These are phyloP conservation scores for Microdochium nivale DNA, from an alignment of 2,329 filamentous ascomycete species.

Conservation along the genomic window DNA sequence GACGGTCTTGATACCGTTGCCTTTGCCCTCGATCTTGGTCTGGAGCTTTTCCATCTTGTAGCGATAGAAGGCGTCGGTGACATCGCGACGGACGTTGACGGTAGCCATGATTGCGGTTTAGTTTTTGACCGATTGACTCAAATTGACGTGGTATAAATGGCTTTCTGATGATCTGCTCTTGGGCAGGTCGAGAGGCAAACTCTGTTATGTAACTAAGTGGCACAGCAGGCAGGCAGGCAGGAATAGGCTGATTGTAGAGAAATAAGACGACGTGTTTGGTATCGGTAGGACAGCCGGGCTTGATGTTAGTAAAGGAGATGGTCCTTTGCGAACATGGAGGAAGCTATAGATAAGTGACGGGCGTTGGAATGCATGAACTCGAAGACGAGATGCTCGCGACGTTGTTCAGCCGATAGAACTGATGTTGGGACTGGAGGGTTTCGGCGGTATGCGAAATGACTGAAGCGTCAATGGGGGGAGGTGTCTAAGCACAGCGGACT, in stretches of 20 bases:
- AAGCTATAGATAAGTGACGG: constrained; percentile 36
- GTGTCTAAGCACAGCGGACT: constrained; percentile 86
- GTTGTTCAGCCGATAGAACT: constrained; percentile 82
- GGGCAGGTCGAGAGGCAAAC: background rate
- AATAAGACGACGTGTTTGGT: background rate
- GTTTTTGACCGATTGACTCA: background rate
- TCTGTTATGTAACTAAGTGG: background rate
- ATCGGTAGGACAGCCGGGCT: constrained; percentile 3
- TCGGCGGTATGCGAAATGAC: constrained; percentile 92
- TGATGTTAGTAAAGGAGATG: constrained; percentile 45
- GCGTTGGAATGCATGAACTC: constrained; percentile 52
- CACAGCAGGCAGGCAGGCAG: background rate
- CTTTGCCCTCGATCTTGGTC: constrained; percentile 99
- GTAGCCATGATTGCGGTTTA: constrained; percentile 75
- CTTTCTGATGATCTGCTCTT: background rate
- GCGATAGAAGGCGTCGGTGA: constrained; percentile 97
- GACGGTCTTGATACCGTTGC: constrained; percentile 99
- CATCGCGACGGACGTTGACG: constrained; percentile 97
- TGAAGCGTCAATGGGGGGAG: constrained; percentile 91
- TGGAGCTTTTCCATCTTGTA: constrained; percentile 99
- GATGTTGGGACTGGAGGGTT: constrained; percentile 83
- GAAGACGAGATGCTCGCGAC: constrained; percentile 22
- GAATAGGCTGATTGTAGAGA: constrained; percentile 6
- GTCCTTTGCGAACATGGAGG: constrained; percentile 47
- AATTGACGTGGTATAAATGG: background rate